A percentile compares a stretch with the other conserved stretches of the same genome.
Evolutionary conservation across 176 grass and related monocot species (phyloP).

Genomic region (Zoysia pacifica): DNA sequence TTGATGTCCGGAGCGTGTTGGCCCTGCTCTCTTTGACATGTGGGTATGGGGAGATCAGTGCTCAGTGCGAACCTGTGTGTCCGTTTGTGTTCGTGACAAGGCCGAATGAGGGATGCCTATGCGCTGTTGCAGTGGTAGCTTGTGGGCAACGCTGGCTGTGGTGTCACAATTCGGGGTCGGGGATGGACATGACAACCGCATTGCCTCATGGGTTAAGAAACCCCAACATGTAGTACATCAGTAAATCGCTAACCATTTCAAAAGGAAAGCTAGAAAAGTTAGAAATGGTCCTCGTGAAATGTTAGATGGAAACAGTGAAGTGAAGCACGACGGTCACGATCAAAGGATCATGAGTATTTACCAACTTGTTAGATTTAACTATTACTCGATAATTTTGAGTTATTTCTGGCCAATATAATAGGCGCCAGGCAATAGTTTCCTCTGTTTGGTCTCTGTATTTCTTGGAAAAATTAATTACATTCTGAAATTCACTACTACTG

Average conservation of each 20-base stretch:
- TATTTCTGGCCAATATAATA: too few relatives aligned
- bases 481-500: background rate
- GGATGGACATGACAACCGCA: background rate
- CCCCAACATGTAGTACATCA: background rate
- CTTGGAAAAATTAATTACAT: background rate
- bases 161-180: background rate
- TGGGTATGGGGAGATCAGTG: constrained; percentile 37
- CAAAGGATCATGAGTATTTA: too few relatives aligned
- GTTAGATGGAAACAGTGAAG: too few relatives aligned
- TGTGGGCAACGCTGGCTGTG: background rate
- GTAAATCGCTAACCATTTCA: background rate
- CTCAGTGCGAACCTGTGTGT: constrained; percentile 8
- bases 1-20: constrained; percentile 17
- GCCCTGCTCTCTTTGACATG: constrained; percentile 45
- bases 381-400: too few relatives aligned
- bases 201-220: background rate
- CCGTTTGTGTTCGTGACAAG: background rate
- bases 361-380: too few relatives aligned
- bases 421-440: too few relatives aligned
- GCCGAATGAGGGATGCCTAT: background rate
- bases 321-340: too few relatives aligned
- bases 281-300: background rate
- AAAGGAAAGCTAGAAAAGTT: background rate
- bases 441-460: background rate
- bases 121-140: background rate